These are phyloP conservation scores for Gossypium gossypioides DNA, from an alignment of 441 rosid species.

Conservation along the genomic window DNA sequence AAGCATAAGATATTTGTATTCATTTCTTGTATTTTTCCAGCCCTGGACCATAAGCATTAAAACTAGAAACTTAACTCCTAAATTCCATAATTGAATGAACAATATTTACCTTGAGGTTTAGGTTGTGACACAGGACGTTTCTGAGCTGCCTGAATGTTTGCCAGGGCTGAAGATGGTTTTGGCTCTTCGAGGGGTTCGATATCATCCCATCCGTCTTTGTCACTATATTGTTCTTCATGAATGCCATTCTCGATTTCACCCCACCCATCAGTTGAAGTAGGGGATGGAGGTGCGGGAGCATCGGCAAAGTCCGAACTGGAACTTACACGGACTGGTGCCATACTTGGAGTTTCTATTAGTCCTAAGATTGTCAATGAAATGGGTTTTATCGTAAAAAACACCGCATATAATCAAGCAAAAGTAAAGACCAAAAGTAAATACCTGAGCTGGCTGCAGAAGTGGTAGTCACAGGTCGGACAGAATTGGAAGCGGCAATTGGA, in stretches of 20 bases:
- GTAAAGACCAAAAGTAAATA: slow-evolving; percentile 11
- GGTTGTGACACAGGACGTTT: slow-evolving; percentile 66
- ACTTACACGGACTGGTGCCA: slow-evolving; percentile 40
- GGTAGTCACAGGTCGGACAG: slow-evolving; percentile 39
- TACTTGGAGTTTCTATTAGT: slow-evolving; percentile 38
- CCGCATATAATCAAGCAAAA: slow-evolving; percentile 11
- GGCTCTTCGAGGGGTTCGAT: slow-evolving; percentile 81
- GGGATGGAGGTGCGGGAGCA: slow-evolving; percentile 65
- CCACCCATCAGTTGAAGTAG: slow-evolving; percentile 98
- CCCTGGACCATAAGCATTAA: background rate
- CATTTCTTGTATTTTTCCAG: background rate
- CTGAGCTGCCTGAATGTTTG: slow-evolving; percentile 91
- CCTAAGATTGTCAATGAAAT: slow-evolving; percentile 32
- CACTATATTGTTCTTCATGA: slow-evolving; percentile 57
- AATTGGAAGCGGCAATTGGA: slow-evolving; percentile 49
- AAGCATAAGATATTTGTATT: background rate
- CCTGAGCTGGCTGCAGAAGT: slow-evolving; percentile 53
- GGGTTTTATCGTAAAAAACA: background rate
- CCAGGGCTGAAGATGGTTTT: slow-evolving; percentile 65
- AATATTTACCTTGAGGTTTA: slow-evolving; percentile 55
- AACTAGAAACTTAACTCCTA: background rate
- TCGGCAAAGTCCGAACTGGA: slow-evolving; percentile 62
- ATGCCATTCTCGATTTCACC: slow-evolving; percentile 89
- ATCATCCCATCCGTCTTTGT: slow-evolving; percentile 96
- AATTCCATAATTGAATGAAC: background rate